These are phyloP conservation scores for Stereocaulon alpinum DNA, from an alignment of 495 filamentous ascomycete species.

Conservation along the genomic window DNA sequence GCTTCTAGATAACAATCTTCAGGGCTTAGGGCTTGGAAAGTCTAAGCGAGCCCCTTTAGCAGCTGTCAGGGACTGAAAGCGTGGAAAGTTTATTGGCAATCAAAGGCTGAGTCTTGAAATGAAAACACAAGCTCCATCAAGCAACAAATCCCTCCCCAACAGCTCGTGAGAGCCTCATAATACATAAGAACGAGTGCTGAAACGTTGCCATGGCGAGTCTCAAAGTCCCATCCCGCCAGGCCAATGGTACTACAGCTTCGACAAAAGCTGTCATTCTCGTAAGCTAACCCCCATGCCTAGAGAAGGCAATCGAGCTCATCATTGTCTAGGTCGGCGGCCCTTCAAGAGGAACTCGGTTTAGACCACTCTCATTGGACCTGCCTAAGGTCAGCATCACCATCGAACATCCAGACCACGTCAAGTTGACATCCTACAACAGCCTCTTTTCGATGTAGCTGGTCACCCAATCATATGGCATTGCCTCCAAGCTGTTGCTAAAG, in stretches of 20 bases:
- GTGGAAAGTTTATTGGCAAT: conserved; percentile 6
- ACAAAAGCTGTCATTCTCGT: conserved; percentile 68
- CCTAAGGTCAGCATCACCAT: conserved; percentile 66
- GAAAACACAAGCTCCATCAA: conserved; percentile 1
- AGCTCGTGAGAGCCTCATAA: background rate
- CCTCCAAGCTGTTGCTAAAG: conserved; percentile 82
- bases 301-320: conserved; percentile 12
- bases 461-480: conserved; percentile 98
- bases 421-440: conserved; percentile 42
- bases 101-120: background rate
- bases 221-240: conserved; percentile 14
- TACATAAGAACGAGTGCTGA: background rate
- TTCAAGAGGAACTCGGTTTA: conserved; percentile 89
- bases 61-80: background rate
- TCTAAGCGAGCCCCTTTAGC: background rate
- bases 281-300: conserved; percentile 20
- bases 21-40: background rate
- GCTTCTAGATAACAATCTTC: background rate
- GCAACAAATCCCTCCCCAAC: background rate
- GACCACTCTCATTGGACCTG: conserved; percentile 90
- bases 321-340: conserved; percentile 73
- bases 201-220: conserved; percentile 6
- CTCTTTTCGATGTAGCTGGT: conserved; percentile 95
- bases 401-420: conserved; percentile 9
- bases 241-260: conserved; percentile 36